Evolutionary conservation across 2,329 filamentous ascomycete species (phyloP), one percentile per base, ranked within the genome.

Genomic region (Pseudomassariella vexata): DNA sequence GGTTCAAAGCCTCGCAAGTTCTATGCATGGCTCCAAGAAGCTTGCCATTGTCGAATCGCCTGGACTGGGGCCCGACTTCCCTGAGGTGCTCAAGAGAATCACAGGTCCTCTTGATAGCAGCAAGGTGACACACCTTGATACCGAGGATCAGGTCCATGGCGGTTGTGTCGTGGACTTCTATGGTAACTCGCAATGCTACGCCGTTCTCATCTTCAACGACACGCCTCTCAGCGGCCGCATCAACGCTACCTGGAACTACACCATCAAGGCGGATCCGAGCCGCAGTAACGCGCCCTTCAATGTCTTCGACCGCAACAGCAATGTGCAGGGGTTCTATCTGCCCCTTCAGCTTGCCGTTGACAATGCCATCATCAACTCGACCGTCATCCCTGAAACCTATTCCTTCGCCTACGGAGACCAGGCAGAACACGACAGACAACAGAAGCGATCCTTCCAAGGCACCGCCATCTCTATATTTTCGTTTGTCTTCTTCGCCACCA

Each of bases 151-250:
- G 22, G 35, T 49, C 9, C 38, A 45, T 6, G n/a, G 28, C 2
- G 42, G 30, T 6, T 50, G 49, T 16, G 41, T 41, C 8, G 47
- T 49, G 16, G 47, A 50, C 26, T 49, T 41, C 30, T 60, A 72
- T 15, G 84, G 83, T 7, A 77, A 82, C 2, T 83, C 81, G 2
- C 65, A 64, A 4, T 92, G 85, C 57, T 85, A 79, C 50, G 84
- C 76, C 6, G 85, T 82, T 3, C 75, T 81, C 4, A 69, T 79
- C 6, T 89, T 94, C 53, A 65, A 78, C 35, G 77, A 78, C 2
- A 85, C 82, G 2, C 81, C 82, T 0, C 65, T 59, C 0, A 76
- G 85, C 52, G 79, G 79, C 17, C 23, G 30, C 1, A 44, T 26
- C 11, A 42, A 45, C 4, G 48, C 45, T 5, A 37, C 44, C 9